A percentile compares a stretch with the other conserved stretches of the same genome.
phyloP scores from a whole-genome alignment of 2,329 filamentous ascomycete genomes.

The Diaporthe caulivora region DNA sequence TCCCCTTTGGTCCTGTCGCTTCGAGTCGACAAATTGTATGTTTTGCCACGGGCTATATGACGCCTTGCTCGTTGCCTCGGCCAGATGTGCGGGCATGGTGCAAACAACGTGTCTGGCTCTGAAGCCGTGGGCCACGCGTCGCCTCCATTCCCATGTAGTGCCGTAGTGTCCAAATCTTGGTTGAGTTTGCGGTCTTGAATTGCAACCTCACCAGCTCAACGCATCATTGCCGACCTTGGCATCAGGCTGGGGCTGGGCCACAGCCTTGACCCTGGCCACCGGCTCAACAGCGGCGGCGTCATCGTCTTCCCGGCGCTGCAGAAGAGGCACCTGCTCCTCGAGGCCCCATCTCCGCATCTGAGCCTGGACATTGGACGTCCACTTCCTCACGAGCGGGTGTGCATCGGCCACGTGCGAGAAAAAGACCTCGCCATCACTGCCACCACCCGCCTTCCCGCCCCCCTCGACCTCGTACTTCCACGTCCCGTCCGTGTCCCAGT shows the following conservation, averaged over 20 bases:
- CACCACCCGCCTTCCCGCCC: conserved; percentile 47
- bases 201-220: conserved; percentile 45
- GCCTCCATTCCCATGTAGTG: not conserved
- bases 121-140: too few relatives aligned
- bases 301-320: conserved; percentile 36
- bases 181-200: not conserved
- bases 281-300: conserved; percentile 29
- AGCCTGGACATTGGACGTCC: conserved; percentile 61
- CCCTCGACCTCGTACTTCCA: conserved; percentile 73
- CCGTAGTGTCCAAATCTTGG: not conserved
- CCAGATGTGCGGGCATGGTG: not conserved
- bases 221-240: conserved; percentile 39
- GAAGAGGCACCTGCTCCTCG: conserved; percentile 36
- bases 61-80: not conserved
- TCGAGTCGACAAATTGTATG: not conserved
- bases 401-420: conserved; percentile 74
- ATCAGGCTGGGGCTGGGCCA: conserved; percentile 28
- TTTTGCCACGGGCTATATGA: not conserved
- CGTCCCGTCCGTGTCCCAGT: conserved; percentile 77
- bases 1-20: not conserved
- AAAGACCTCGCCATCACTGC: conserved; percentile 55
- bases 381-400: conserved; percentile 76
- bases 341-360: conserved; percentile 55
- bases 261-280: conserved; percentile 37
- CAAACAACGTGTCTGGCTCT: not conserved